Conservation (phyloP, 495 filamentous ascomycete species). For the Trichoderma asperelloides region DNA sequence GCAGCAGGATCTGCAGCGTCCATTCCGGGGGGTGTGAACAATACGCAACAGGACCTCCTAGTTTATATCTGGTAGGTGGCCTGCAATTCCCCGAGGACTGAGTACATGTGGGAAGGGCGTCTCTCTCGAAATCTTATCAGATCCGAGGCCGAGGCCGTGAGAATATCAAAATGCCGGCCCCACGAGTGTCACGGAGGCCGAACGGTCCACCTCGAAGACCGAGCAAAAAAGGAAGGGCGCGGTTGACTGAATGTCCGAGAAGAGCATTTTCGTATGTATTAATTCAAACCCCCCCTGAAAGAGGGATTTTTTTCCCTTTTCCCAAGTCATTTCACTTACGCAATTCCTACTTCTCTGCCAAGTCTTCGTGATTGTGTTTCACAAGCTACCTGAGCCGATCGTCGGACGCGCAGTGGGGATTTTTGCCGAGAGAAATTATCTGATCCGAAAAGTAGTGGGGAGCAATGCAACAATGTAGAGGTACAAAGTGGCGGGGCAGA, state of each 20-base stretch:
- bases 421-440: slow-evolving; percentile 11
- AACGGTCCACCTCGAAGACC: slow-evolving; percentile 2
- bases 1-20: not conserved
- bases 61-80: not conserved
- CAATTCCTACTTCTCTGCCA: not conserved
- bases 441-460: slow-evolving; percentile 7
- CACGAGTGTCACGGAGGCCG: not conserved
- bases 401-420: slow-evolving; percentile 2
- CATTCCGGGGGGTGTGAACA: not conserved
- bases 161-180: not conserved
- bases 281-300: not conserved
- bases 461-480: not conserved
- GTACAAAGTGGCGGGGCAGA: not conserved
- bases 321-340: not conserved
- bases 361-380: not conserved
- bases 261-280: too few species aligned
- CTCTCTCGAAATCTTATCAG: slow-evolving; percentile 3
- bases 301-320: not conserved
- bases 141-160: slow-evolving; percentile 7
- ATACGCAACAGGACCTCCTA: not conserved
- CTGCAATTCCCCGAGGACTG: not conserved
- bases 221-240: not conserved
- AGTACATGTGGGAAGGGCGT: not conserved
- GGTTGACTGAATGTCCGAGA: not conserved
- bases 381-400: not conserved